Evolutionary conservation across 371 early-diverging fungal genomes (phyloP).

Genomic region (Mucor circinelloides): DNA sequence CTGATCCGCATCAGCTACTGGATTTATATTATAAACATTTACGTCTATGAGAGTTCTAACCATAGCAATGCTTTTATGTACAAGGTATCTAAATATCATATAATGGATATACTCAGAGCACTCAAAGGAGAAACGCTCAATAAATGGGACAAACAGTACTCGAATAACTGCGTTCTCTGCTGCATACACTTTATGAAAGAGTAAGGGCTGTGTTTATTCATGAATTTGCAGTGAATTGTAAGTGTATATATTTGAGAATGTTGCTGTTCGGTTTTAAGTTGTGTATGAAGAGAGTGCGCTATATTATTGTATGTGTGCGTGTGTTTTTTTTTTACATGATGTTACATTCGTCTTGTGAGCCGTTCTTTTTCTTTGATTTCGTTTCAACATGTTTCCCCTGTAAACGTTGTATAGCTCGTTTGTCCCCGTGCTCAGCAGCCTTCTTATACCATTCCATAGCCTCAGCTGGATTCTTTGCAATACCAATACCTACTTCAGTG

Average conservation of each 20-base stretch:
- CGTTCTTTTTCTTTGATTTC: slow-evolving; percentile 42
- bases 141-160: no score
- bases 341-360: slow-evolving; percentile 48
- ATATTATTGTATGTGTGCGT: background rate
- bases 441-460: slow-evolving; percentile 83
- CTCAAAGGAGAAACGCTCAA: no score
- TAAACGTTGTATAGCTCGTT: slow-evolving; percentile 69
- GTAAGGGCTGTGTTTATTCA: background rate
- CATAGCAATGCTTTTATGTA: no score
- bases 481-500: slow-evolving; percentile 82
- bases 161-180: no score
- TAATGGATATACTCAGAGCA: no score
- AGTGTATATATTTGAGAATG: background rate
- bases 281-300: background rate
- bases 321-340: slow-evolving; percentile 46
- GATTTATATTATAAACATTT: no score
- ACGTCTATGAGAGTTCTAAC: no score
- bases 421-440: slow-evolving; percentile 83
- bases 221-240: background rate
- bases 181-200: background rate
- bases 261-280: background rate
- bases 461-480: slow-evolving; percentile 63
- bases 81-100: no score
- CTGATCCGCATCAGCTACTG: no score
- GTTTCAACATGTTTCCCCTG: slow-evolving; percentile 47